Percentiles rank a stretch among this genome's conserved stretches.
These are phyloP conservation scores for Cladosporium sp. DNA, from an alignment of 2,329 filamentous ascomycete species.

Conservation along the genomic window DNA sequence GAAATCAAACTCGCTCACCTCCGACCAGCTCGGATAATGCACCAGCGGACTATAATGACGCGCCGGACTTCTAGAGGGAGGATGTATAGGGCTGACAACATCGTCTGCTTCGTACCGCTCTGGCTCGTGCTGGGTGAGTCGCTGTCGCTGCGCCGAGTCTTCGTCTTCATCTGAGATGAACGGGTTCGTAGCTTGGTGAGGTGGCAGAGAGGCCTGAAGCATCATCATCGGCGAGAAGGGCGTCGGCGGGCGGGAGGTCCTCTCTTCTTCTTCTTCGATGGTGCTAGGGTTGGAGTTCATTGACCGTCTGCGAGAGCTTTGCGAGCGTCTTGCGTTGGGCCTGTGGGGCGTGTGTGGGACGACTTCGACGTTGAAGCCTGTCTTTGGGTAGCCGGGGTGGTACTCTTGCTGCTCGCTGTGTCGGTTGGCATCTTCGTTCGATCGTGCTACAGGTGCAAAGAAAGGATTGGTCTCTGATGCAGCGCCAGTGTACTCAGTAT, in stretches of 20 bases:
- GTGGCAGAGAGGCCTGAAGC: constrained; percentile 5
- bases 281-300: not conserved
- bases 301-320: constrained; percentile 8
- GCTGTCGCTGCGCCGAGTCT: not conserved
- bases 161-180: constrained; percentile 14
- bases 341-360: constrained; percentile 1
- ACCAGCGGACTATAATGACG: constrained; percentile 11
- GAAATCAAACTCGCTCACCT: constrained; percentile 15
- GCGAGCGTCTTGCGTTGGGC: not conserved
- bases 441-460: constrained; percentile 1
- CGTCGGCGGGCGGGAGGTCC: constrained; percentile 8
- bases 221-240: constrained; percentile 15
- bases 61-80: constrained; percentile 3
- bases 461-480: constrained; percentile 7
- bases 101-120: constrained; percentile 7
- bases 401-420: constrained; percentile 2
- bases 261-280: not conserved
- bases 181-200: constrained; percentile 1
- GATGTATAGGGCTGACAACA: constrained; percentile 12
- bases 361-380: not conserved
- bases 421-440: not conserved
- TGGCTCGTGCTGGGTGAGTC: not conserved
- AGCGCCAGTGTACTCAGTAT: not conserved
- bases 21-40: constrained; percentile 14
- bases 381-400: constrained; percentile 7